These are phyloP conservation scores for Mycogone perniciosa DNA, from an alignment of 2,329 filamentous ascomycete genomes.

Conservation along the genomic window DNA sequence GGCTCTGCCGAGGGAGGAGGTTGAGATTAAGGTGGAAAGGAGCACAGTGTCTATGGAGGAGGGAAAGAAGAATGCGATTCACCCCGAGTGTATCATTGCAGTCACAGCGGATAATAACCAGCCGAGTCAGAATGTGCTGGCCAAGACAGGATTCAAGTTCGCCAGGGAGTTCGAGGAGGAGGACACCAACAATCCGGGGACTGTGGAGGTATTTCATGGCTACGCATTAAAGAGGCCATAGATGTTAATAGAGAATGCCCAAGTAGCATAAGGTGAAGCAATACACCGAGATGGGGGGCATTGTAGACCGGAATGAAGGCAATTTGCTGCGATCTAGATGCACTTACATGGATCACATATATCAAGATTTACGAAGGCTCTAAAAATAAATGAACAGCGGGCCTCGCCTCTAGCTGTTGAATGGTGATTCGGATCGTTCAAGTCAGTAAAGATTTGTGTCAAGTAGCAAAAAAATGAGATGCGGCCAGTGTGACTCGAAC, in stretches of 20 bases:
- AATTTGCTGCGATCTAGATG: too few relatives aligned
- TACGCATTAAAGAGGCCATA: constrained; percentile 13
- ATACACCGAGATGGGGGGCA: too few relatives aligned
- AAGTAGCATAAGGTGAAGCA: too few relatives aligned
- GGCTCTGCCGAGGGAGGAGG: constrained; percentile 40
- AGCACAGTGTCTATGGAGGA: constrained; percentile 27
- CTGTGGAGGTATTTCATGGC: constrained; percentile 19
- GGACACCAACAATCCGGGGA: constrained; percentile 17
- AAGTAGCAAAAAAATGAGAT: constrained; percentile 14
- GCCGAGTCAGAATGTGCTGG: constrained; percentile 49
- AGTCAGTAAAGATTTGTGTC: too few relatives aligned
- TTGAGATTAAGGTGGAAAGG: constrained; percentile 37
- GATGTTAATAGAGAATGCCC: not conserved
- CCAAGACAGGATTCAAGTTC: constrained; percentile 48
- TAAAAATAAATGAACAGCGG: too few relatives aligned
- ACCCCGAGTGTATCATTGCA: constrained; percentile 37
- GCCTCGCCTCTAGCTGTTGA: too few relatives aligned
- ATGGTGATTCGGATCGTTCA: too few relatives aligned
- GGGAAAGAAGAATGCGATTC: constrained; percentile 20
- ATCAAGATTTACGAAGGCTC: too few relatives aligned
- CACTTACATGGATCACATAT: too few relatives aligned
- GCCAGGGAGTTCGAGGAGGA: constrained; percentile 34
- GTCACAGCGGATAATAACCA: constrained; percentile 43
- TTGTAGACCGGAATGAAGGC: too few relatives aligned
- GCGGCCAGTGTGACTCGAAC: constrained; percentile 25